Evolutionary conservation across 2,329 filamentous ascomycete species (phyloP).

Genomic region (Ophiostoma ips): DNA sequence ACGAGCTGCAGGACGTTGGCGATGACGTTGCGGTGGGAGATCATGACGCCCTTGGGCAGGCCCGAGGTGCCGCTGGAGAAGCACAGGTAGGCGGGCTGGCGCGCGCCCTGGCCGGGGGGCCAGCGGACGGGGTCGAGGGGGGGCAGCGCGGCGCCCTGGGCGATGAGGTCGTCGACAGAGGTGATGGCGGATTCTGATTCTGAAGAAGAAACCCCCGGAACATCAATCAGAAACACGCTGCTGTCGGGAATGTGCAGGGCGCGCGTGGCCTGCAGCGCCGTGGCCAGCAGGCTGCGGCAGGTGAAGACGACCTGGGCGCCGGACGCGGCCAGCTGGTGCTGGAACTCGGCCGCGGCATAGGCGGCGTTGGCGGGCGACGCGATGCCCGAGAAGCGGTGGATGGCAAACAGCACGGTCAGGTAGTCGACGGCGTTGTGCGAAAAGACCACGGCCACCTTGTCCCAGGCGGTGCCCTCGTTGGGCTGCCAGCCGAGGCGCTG

Average conservation of each 20-base stretch:
- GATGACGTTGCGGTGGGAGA: constrained; percentile 62
- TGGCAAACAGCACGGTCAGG: constrained; percentile 36
- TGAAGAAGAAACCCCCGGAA: constrained; percentile 25
- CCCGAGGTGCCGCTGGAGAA: constrained; percentile 61
- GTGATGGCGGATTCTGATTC: constrained; percentile 3
- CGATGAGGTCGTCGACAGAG: constrained; percentile 50
- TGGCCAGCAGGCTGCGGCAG: constrained; percentile 47
- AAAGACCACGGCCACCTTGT: constrained; percentile 61
- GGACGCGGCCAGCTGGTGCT: constrained; percentile 51
- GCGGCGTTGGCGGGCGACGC: constrained; percentile 56
- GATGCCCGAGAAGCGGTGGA: constrained; percentile 44
- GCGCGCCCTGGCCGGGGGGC: constrained; percentile 40
- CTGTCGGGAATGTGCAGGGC: constrained; percentile 45
- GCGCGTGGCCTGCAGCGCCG: constrained; percentile 46
- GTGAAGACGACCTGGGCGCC: constrained; percentile 56
- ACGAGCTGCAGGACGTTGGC: constrained; percentile 53
- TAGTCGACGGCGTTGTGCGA: constrained; percentile 58
- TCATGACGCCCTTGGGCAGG: constrained; percentile 67
- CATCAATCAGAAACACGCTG: constrained; percentile 50
- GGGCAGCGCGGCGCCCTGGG: constrained; percentile 23
- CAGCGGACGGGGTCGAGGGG: constrained; percentile 34
- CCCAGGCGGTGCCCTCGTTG: constrained; percentile 58
- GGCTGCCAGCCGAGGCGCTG: constrained; percentile 58
- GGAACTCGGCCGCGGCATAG: constrained; percentile 52
- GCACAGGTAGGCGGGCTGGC: constrained; percentile 51